These are phyloP conservation scores for Artomyces pyxidatus DNA, from an alignment of 768 basidiomycete genomes.

Conservation along the genomic window DNA sequence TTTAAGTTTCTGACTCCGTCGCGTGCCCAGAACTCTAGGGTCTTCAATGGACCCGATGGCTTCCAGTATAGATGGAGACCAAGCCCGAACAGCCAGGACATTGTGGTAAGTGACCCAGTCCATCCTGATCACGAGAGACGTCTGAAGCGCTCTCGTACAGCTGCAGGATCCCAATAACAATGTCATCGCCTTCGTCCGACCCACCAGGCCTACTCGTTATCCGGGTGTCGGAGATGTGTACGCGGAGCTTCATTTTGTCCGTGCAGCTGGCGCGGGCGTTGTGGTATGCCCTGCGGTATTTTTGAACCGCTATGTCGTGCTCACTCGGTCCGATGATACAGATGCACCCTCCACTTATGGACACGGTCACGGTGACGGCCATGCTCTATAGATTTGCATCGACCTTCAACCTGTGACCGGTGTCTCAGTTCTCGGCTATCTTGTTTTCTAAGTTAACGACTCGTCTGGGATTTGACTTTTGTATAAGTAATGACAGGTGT, in stretches of 20 bases:
- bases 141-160: slow-evolving; percentile 28
- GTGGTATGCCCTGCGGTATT: slow-evolving; percentile 42
- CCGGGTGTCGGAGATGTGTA: slow-evolving; percentile 77
- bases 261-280: slow-evolving; percentile 70
- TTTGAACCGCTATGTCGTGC: slow-evolving; percentile 9
- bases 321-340: slow-evolving; percentile 22
- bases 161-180: slow-evolving; percentile 63
- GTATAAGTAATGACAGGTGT: slow-evolving; percentile 6
- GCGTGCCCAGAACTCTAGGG: slow-evolving; percentile 28
- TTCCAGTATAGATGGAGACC: slow-evolving; percentile 75
- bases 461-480: slow-evolving; percentile 9
- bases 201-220: slow-evolving; percentile 70
- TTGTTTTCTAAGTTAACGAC: slow-evolving; percentile 13
- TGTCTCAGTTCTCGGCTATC: slow-evolving; percentile 2
- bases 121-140: slow-evolving; percentile 7
- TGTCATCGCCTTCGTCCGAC: slow-evolving; percentile 74
- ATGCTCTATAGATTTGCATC: slow-evolving; percentile 80
- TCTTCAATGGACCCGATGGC: slow-evolving; percentile 80
- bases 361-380: slow-evolving; percentile 74
- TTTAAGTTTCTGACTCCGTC: slow-evolving; percentile 8
- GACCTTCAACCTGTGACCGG: slow-evolving; percentile 31
- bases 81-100: slow-evolving; percentile 39
- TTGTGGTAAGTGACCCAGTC: slow-evolving; percentile 33
- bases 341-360: slow-evolving; percentile 89
- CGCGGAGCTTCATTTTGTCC: slow-evolving; percentile 78